Evolutionary conservation across 2,329 filamentous ascomycete genomes (phyloP), one percentile per base, ranked within the genome.

Genomic region (Exophiala dermatitidis): DNA sequence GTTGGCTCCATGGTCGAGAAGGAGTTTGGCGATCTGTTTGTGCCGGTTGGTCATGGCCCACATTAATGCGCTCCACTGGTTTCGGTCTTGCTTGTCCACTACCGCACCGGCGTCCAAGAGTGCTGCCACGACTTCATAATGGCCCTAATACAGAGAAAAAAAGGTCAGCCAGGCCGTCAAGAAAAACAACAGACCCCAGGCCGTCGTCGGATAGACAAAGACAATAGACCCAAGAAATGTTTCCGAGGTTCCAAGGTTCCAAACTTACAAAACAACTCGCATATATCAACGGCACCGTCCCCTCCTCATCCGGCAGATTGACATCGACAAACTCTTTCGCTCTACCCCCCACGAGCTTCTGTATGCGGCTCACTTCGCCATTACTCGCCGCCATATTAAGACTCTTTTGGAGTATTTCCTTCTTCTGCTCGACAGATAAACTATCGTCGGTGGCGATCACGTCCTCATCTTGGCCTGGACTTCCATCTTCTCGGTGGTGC

Each of bases 41-140:
- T 98, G 93, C 53, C 90, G 78, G 70, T 98, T 98, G 52, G 93
- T 98, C 88, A 97, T 97, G 46, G 93, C 91, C 93, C 93, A 98
- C 90, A 98, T 98, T 57, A 98, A 77, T 9, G 93, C 88, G 65
- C 88, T 97, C 93, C 93, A 98, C 66, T 94, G 86, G 67, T 97
- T 97, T 59, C 85, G 87, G 68, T 98, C 93, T 70, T 97, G 91
- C 64, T 85, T 85, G 72, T 98, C 90, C 48, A 97, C 90, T 64
- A 89, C 81, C 37, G 86, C 91, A 28, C 91, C 90, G 6, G 89
- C 88, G 54, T 89, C 81, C 48, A 98, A 81, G 48, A 98, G 79
- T 36, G 85, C 82, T 54, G 85, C 80, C 28, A 97, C 93, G 3
- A 95, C 90, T 44, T 85, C 80, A 70, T 94, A 88, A 68, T 98